Percentiles rank a stretch among this genome's conserved stretches.
phyloP scores from a whole-genome alignment of 208 protist genomes.

The Trypanosoma platydactyli region DNA sequence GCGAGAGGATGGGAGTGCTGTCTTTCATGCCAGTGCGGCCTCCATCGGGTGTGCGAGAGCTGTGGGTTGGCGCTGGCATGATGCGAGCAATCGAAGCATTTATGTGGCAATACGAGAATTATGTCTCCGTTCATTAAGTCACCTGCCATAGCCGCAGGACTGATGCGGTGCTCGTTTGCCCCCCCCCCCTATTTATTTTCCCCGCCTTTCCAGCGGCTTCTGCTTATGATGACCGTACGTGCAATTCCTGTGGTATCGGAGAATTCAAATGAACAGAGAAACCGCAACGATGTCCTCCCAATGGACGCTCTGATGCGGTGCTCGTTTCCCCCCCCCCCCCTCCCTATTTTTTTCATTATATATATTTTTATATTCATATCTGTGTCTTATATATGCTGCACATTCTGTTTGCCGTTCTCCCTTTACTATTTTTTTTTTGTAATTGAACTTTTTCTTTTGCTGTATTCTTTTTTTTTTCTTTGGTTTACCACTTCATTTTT shows the following conservation, averaged over 20 bases:
- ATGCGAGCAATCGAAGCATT: slow-evolving; percentile 5
- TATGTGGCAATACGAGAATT: slow-evolving; percentile 1
- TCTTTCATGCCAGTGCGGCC: slow-evolving; percentile 11
- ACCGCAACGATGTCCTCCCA: slow-evolving; percentile 48
- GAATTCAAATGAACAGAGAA: slow-evolving; percentile 38
- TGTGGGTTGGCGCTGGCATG: background rate
- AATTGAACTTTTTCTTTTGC: slow-evolving; percentile 9
- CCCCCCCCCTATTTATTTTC: background rate
- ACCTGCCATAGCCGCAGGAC: too few relatives aligned
- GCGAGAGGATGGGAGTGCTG: background rate
- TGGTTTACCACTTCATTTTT: background rate
- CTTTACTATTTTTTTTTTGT: slow-evolving; percentile 11
- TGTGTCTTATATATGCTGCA: slow-evolving; percentile 12
- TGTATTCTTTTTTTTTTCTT: slow-evolving; percentile 1
- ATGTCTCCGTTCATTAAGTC: background rate
- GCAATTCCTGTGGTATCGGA: slow-evolving; percentile 87
- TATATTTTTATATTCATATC: background rate
- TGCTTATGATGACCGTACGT: slow-evolving; percentile 36
- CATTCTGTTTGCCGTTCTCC: slow-evolving; percentile 5
- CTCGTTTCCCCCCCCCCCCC: slow-evolving; percentile 13
- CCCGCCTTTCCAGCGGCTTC: background rate
- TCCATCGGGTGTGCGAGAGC: slow-evolving; percentile 24
- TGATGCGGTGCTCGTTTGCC: too few relatives aligned
- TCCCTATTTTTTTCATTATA: slow-evolving; percentile 12
- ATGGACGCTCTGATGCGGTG: slow-evolving; percentile 16